phyloP scores from a whole-genome alignment of 2,329 filamentous ascomycete genomes.

The Curvularia eragrostidis region DNA sequence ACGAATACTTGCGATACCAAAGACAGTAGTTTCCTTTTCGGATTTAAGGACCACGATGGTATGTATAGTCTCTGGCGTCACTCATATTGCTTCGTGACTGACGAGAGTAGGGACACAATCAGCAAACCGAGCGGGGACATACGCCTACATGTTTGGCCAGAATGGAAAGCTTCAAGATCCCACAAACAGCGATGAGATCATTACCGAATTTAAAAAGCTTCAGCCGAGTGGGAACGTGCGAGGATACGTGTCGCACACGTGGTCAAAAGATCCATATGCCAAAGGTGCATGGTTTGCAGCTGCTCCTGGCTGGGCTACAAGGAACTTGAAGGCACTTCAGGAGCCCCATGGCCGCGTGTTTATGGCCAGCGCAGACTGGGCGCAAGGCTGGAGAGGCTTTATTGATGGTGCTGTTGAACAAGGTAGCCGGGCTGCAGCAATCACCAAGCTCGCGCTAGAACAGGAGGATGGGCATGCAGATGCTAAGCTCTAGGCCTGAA shows the following conservation, averaged over 20 bases:
- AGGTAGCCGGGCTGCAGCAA: neutral
- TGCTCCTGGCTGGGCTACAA: neutral
- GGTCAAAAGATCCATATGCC: constrained; percentile 1
- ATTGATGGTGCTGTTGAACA: constrained; percentile 1
- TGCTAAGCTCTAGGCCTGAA: neutral
- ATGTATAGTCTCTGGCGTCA: neutral
- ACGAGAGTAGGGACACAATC: neutral
- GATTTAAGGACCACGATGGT: constrained; percentile 1
- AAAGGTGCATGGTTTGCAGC: neutral
- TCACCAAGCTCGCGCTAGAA: neutral
- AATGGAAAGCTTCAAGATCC: neutral
- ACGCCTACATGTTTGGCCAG: neutral
- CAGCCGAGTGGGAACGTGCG: neutral
- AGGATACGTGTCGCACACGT: constrained; percentile 1
- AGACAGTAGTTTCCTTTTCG: constrained; percentile 2
- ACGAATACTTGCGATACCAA: neutral
- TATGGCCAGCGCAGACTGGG: neutral
- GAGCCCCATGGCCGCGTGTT: constrained; percentile 1
- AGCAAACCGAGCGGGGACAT: neutral
- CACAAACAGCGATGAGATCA: constrained; percentile 2
- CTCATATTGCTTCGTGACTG: neutral
- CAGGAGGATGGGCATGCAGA: neutral
- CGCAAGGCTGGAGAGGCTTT: neutral
- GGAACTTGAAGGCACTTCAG: neutral
- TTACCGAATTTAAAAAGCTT: neutral